Evolutionary conservation across 1,139 yeast species (phyloP).

Genomic region (Suhomyces wounanorum): DNA sequence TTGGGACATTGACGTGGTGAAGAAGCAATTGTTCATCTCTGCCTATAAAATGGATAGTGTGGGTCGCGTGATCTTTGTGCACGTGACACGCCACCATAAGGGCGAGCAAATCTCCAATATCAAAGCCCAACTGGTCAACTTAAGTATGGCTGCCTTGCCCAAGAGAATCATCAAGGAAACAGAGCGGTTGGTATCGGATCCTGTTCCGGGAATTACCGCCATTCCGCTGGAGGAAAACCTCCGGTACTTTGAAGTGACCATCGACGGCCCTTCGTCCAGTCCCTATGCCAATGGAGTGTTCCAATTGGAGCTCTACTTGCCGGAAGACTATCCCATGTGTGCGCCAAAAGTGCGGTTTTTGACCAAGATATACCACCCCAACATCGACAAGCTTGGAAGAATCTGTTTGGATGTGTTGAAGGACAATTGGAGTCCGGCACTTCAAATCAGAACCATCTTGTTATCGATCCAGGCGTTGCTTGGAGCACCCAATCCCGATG

Average conservation of each 20-base stretch:
- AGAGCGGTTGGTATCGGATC: slow-evolving; percentile 86
- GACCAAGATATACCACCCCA: slow-evolving; percentile 94
- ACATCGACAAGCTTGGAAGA: slow-evolving; percentile 91
- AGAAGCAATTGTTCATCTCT: background rate
- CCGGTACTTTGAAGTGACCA: slow-evolving; percentile 80
- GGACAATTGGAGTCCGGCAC: slow-evolving; percentile 95
- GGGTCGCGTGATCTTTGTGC: background rate
- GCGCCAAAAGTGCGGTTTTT: slow-evolving; percentile 93
- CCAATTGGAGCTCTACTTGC: slow-evolving; percentile 74
- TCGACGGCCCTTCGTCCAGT: slow-evolving; percentile 86
- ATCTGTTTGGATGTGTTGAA: slow-evolving; percentile 94
- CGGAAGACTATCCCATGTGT: slow-evolving; percentile 90
- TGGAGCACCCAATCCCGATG: slow-evolving; percentile 98
- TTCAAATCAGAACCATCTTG: slow-evolving; percentile 91
- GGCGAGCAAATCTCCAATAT: slow-evolving; percentile 1
- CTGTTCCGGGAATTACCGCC: slow-evolving; percentile 95
- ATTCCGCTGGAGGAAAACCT: slow-evolving; percentile 91
- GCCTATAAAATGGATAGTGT: too few species aligned
- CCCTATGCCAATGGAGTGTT: slow-evolving; percentile 83
- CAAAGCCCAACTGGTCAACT: too few species aligned
- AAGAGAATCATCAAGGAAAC: slow-evolving; percentile 94
- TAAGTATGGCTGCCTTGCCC: slow-evolving; percentile 66
- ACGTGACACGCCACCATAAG: background rate
- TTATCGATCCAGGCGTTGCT: slow-evolving; percentile 89
- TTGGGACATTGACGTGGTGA: slow-evolving; percentile 8